These are phyloP conservation scores for Ambrosiella cleistominuta DNA, from an alignment of 2,329 filamentous ascomycete species.

Conservation along the genomic window DNA sequence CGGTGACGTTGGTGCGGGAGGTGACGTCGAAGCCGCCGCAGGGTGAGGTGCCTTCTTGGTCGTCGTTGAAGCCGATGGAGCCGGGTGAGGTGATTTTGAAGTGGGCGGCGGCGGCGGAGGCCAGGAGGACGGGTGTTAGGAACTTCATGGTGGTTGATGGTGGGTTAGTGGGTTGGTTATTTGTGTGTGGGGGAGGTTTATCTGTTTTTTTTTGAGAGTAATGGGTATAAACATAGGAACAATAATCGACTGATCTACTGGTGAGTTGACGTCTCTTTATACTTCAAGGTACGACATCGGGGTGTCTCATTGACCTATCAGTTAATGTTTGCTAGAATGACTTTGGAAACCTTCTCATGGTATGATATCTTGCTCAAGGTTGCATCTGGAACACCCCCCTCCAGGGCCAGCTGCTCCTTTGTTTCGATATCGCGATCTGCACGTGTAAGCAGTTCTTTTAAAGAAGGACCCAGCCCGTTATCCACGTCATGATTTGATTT, in stretches of 20 bases:
- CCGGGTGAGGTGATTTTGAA: constrained; percentile 11
- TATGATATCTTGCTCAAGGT: neutral
- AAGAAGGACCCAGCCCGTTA: neutral
- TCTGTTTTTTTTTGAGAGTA: neutral
- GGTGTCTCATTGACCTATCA: neutral
- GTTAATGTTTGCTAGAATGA: neutral
- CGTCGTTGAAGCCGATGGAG: constrained; percentile 12
- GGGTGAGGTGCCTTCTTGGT: constrained; percentile 9
- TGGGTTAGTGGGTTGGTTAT: neutral
- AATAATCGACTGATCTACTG: neutral
- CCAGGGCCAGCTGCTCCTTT: neutral
- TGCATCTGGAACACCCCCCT: neutral
- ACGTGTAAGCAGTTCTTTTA: neutral
- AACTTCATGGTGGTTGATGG: constrained; percentile 9
- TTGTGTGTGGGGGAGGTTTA: neutral
- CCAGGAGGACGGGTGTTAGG: constrained; percentile 9
- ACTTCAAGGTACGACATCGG: neutral
- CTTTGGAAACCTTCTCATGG: neutral
- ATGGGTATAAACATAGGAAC: neutral
- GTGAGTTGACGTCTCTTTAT: neutral
- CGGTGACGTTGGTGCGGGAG: constrained; percentile 9
- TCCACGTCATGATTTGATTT: neutral
- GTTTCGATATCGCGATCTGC: neutral
- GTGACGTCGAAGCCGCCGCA: constrained; percentile 12
- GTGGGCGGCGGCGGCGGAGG: constrained; percentile 10